phyloP scores from a whole-genome alignment of 805 yeast genomes.

The Yarrowia sp. region DNA sequence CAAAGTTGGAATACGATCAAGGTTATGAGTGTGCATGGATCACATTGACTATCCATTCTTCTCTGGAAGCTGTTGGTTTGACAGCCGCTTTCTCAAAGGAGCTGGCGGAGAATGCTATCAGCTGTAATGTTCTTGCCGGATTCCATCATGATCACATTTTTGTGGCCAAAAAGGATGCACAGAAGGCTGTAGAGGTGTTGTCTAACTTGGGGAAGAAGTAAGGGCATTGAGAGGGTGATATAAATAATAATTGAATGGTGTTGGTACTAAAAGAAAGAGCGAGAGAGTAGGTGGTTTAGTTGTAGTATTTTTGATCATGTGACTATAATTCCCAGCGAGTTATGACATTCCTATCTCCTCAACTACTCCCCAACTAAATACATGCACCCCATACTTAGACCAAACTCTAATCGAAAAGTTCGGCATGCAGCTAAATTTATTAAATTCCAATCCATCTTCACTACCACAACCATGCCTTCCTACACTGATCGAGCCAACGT shows the following conservation, averaged over 20 bases:
- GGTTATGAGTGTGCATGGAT: constrained; percentile 13
- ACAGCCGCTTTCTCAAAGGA: constrained; percentile 7
- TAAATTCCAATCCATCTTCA: neutral
- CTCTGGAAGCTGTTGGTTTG: constrained; percentile 15
- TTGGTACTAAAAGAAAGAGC: too few species aligned
- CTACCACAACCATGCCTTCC: constrained; percentile 34
- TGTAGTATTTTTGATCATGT: too few species aligned
- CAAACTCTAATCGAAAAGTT: neutral
- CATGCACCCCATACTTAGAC: neutral
- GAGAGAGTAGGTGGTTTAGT: too few species aligned
- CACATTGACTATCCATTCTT: constrained; percentile 15
- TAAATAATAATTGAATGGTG: too few species aligned
- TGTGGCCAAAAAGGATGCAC: neutral
- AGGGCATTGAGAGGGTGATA: too few species aligned
- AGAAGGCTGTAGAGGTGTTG: neutral
- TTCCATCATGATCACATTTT: constrained; percentile 20
- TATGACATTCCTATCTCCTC: neutral
- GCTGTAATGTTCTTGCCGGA: constrained; percentile 14
- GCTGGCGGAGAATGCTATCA: neutral
- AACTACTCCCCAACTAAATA: neutral
- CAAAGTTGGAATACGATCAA: constrained; percentile 1
- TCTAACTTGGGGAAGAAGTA: neutral
- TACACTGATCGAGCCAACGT: constrained; percentile 67
- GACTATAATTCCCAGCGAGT: too few species aligned
- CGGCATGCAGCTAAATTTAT: constrained; percentile 1